phyloP scores from a whole-genome alignment of 495 filamentous ascomycete species.

The Penicillium bovifimosum region DNA sequence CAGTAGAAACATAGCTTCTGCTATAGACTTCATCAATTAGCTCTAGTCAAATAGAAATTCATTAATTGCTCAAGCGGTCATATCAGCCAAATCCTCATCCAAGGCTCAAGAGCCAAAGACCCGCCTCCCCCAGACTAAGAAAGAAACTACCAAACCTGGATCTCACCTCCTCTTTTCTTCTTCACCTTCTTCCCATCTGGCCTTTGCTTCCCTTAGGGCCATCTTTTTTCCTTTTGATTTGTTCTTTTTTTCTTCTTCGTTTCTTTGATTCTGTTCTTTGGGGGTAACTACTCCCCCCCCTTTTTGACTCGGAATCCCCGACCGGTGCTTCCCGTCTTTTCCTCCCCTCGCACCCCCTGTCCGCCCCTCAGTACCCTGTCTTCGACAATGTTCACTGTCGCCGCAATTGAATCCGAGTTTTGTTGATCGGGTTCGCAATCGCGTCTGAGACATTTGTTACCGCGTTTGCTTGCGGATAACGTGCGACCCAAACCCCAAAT shows the following conservation, averaged over 20 bases:
- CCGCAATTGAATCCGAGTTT: slow-evolving; percentile 50
- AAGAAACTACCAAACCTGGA: slow-evolving; percentile 10
- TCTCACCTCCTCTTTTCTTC: slow-evolving; percentile 15
- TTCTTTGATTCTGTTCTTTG: slow-evolving; percentile 14
- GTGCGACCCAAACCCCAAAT: slow-evolving; percentile 12
- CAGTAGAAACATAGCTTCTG: too few relatives aligned
- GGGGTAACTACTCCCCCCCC: background rate
- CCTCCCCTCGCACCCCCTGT: slow-evolving; percentile 51
- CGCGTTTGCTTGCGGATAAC: slow-evolving; percentile 41
- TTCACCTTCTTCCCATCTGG: slow-evolving; percentile 3
- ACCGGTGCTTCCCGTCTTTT: slow-evolving; percentile 44
- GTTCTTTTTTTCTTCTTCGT: slow-evolving; percentile 9
- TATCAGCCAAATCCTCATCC: slow-evolving; percentile 4
- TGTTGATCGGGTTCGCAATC: slow-evolving; percentile 55
- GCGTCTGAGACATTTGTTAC: slow-evolving; percentile 57
- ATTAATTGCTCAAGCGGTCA: background rate
- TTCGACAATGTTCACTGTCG: slow-evolving; percentile 57
- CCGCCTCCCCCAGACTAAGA: slow-evolving; percentile 25
- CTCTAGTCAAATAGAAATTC: background rate
- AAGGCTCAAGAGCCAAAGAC: slow-evolving; percentile 4
- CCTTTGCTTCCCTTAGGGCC: slow-evolving; percentile 4
- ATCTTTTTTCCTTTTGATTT: slow-evolving; percentile 9
- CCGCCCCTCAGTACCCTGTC: slow-evolving; percentile 52
- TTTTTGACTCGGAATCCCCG: slow-evolving; percentile 23
- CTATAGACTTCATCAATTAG: too few relatives aligned